Percentiles rank a stretch among this genome's conserved stretches.
Conservation (phyloP, 306 rosid genomes). For the Myrica gale region DNA sequence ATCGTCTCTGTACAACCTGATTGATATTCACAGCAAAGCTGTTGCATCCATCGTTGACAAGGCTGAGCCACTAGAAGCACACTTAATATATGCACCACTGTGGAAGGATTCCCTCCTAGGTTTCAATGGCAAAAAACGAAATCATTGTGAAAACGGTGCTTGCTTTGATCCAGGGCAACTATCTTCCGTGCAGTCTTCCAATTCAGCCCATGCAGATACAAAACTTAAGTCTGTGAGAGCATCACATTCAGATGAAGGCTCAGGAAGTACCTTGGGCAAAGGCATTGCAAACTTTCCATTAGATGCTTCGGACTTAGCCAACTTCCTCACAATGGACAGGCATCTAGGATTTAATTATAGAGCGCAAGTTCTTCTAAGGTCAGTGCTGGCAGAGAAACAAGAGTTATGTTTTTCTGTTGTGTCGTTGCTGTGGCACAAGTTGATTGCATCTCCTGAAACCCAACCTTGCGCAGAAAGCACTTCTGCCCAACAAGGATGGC, state of each 20-base stretch:
- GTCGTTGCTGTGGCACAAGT: slow-evolving; percentile 91
- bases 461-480: slow-evolving; percentile 92
- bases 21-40: slow-evolving; percentile 87
- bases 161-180: slow-evolving; percentile 52
- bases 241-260: slow-evolving; percentile 47
- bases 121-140: slow-evolving; percentile 45
- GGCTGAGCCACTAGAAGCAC: slow-evolving; percentile 91
- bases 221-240: slow-evolving; percentile 38
- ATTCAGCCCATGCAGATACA: slow-evolving; percentile 42
- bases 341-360: slow-evolving; percentile 84
- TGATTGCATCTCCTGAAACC: slow-evolving; percentile 91
- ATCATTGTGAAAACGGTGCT: slow-evolving; percentile 45
- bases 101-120: slow-evolving; percentile 53
- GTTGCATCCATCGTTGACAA: slow-evolving; percentile 85
- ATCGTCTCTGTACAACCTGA: slow-evolving; percentile 83
- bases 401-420: slow-evolving; percentile 92
- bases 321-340: slow-evolving; percentile 90
- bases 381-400: slow-evolving; percentile 79
- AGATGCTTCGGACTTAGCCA: slow-evolving; percentile 93
- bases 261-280: slow-evolving; percentile 55
- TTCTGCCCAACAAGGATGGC: slow-evolving; percentile 99
- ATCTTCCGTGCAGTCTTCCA: slow-evolving; percentile 33
- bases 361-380: slow-evolving; percentile 73
- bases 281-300: slow-evolving; percentile 60
- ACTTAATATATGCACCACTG: slow-evolving; percentile 53